Evolutionary conservation across 257 asterid species (phyloP), one percentile per base, ranked within the genome.

Genomic region (Gentiana straminea): DNA sequence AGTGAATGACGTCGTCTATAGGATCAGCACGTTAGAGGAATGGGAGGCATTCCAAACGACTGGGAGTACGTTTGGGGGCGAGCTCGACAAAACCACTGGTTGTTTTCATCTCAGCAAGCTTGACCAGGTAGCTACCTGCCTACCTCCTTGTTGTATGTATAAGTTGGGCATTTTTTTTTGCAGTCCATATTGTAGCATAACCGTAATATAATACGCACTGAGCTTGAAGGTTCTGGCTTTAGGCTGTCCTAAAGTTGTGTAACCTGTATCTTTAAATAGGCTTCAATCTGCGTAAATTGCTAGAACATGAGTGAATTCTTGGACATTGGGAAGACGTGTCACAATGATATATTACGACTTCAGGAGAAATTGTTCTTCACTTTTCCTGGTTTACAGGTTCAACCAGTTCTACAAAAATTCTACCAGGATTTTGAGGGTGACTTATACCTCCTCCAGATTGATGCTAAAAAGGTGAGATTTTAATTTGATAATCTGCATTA

Each of bases 91-190:
- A 43, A 67, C 88, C 53, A 76, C 93, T 59, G 82, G 67, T 33
- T 86, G 75, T 69, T 79, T 89, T 68, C 95, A 89, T 68, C 89
- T 86, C 73, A 86, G 95, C 78, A 81, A 58, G 46, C 92, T 83
- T 65, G 36, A 81, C 65, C 97, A 89, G 94, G 97, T 78, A 3
- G 33, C 8, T 49, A 33, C 49, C 38, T 35, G 39, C 55, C 58
- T 55, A 41, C 10, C 36, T 48, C 13, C 12, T 35, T 38, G 11
- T 4, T 44, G 49, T 57, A 9, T 58, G 6, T 45, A 4, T 8
- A 35, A 52, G 12, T 57, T 24, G 33, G 39, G 10, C 49, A 35
- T 8, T 11, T 46, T 46, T n/a, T 48, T 33, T 5, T 5, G 45
- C 45, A 39, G 7, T 39, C 45, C 8, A 39, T 39, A 39, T 39